Evolutionary conservation across 148 eudicot species (phyloP).

Genomic region (Rhododendron williamsianum): DNA sequence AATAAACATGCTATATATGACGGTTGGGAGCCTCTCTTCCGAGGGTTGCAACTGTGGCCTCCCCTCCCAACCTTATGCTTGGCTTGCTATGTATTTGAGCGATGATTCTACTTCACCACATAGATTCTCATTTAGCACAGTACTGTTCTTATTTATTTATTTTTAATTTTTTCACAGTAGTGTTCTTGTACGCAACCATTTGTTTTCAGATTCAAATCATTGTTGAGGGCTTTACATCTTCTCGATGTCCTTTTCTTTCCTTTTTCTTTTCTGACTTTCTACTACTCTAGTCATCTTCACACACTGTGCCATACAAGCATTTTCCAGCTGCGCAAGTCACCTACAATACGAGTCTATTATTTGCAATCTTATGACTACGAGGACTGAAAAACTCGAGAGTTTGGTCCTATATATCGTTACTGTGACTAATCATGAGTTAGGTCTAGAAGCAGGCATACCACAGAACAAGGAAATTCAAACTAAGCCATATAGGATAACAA

Average conservation of each 20-base stretch:
- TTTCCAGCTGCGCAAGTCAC: not conserved
- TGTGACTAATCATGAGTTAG: not conserved
- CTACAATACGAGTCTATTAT: not conserved
- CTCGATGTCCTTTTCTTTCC: not conserved
- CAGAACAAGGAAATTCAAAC: no score
- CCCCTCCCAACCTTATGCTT: not conserved
- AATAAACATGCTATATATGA: no score
- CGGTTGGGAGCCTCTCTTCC: no score
- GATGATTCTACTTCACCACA: not conserved
- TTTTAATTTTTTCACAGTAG: no score
- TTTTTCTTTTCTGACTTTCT: not conserved
- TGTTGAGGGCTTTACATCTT: not conserved
- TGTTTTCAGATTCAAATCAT: not conserved
- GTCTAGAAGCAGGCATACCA: not conserved
- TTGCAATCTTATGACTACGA: no score
- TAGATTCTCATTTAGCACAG: not conserved
- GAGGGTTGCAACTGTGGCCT: no score
- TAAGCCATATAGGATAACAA: no score
- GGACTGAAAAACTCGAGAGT: no score
- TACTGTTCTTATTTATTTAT: no score
- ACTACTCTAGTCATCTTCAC: not conserved
- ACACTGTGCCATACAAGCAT: not conserved
- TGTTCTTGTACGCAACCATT: no score
- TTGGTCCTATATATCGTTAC: no score
- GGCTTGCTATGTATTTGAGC: not conserved